A percentile compares a stretch with the other conserved stretches of the same genome.
Conservation (phyloP, 169 alveolate species). For the Plasmodium sp. region DNA sequence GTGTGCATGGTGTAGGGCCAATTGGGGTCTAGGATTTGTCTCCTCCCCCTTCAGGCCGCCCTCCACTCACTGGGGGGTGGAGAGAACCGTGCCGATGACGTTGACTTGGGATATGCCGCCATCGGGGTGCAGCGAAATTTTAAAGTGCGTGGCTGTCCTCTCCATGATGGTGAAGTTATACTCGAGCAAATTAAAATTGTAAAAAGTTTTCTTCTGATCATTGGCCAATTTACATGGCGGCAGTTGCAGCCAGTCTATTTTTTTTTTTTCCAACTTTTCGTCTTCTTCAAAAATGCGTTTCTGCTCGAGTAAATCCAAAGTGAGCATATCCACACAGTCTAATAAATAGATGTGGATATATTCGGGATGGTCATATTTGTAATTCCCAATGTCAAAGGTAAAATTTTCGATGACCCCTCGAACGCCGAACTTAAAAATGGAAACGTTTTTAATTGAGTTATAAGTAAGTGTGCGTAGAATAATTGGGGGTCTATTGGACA, state of each 20-base stretch:
- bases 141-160: slow-evolving; percentile 62
- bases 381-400: slow-evolving; percentile 58
- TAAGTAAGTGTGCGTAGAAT: slow-evolving; percentile 47
- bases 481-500: slow-evolving; percentile 60
- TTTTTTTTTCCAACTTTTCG: slow-evolving; percentile 49
- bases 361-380: slow-evolving; percentile 65
- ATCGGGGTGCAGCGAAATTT: slow-evolving; percentile 65
- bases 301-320: slow-evolving; percentile 67
- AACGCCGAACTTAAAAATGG: slow-evolving; percentile 71
- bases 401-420: slow-evolving; percentile 67
- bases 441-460: slow-evolving; percentile 33
- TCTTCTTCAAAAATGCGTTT: slow-evolving; percentile 65
- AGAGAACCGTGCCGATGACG: slow-evolving; percentile 49
- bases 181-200: slow-evolving; percentile 51
- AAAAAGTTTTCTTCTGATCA: slow-evolving; percentile 42
- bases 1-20: background rate
- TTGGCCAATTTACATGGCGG: slow-evolving; percentile 51
- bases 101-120: slow-evolving; percentile 65
- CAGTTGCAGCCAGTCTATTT: slow-evolving; percentile 49
- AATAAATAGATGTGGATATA: slow-evolving; percentile 34
- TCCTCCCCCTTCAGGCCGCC: background rate
- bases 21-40: background rate
- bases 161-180: slow-evolving; percentile 39
- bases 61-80: background rate
- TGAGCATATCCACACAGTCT: slow-evolving; percentile 59